Percentiles rank a stretch among this genome's conserved stretches.
Conservation (phyloP, 768 basidiomycete genomes). For the Tricholoma bakamatsutake region DNA sequence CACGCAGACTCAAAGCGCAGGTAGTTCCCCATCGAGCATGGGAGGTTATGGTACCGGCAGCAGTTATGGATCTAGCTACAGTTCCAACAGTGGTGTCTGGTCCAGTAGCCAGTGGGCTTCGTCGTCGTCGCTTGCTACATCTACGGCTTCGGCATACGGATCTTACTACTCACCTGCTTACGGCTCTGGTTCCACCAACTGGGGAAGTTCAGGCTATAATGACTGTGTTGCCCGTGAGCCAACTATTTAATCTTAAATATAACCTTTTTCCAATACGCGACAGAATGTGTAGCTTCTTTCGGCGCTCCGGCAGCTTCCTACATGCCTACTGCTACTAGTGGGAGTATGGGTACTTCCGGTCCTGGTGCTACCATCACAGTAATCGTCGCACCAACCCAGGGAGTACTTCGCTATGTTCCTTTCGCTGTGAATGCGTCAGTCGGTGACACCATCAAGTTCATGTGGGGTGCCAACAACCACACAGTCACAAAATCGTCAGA, state of each 20-base stretch:
- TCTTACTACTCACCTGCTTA: slow-evolving; percentile 42
- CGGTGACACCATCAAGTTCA: slow-evolving; percentile 71
- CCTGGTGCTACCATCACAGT: slow-evolving; percentile 65
- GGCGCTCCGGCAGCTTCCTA: slow-evolving; percentile 33
- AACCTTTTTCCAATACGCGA: neutral
- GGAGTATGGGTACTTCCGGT: slow-evolving; percentile 31
- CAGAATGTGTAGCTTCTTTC: slow-evolving; percentile 65
- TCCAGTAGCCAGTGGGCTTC: neutral
- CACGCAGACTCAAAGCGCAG: slow-evolving; percentile 11
- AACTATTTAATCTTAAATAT: neutral
- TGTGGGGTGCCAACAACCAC: slow-evolving; percentile 76
- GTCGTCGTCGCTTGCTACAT: slow-evolving; percentile 11
- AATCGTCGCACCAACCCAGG: slow-evolving; percentile 72
- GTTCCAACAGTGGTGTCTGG: neutral
- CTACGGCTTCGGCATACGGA: slow-evolving; percentile 20
- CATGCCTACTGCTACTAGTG: slow-evolving; percentile 28
- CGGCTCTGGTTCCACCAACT: slow-evolving; percentile 58
- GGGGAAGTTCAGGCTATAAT: slow-evolving; percentile 54
- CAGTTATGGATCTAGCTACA: slow-evolving; percentile 8
- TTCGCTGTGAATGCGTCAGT: slow-evolving; percentile 71
- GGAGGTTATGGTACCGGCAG: slow-evolving; percentile 18
- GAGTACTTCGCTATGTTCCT: slow-evolving; percentile 70
- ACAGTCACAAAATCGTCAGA: slow-evolving; percentile 77
- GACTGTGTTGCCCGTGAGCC: slow-evolving; percentile 66
- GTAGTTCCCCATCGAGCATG: slow-evolving; percentile 13